Evolutionary conservation across 768 basidiomycete species (phyloP), one percentile per base, ranked within the genome.

Genomic region (Megacollybia marginata): DNA sequence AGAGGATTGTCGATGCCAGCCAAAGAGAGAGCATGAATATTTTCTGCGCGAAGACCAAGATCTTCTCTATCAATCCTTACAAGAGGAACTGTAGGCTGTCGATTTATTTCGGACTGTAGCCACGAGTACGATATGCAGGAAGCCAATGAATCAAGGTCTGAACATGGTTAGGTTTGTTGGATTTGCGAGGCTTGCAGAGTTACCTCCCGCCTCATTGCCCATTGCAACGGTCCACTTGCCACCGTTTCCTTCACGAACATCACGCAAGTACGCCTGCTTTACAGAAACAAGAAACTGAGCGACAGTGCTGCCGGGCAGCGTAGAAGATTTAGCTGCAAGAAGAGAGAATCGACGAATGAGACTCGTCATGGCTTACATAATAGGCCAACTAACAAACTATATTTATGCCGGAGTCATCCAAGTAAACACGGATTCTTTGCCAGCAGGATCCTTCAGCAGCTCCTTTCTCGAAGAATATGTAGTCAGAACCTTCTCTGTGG

Each of bases 191-290:
- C n/a, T n/a, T n/a, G n/a, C n/a, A n/a, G n/a, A 59, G 69, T 51
- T 62, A 94, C 95, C 95, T 59, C 94, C 94, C 12, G 95, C 92
- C 66, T 98, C 95, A 63, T 99, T 99, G 0, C 95, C 94, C 83
- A 93, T 89, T 0, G 83, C 86, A 5, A 96, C 73, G 0, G 80
- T 85, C 94, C 93, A 98, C 44, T 81, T 77, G 6, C 62, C 55
- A 0, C 70, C 75, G 36, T 73, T 72, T 1, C 69, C 70, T 1
- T 66, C 66, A 20, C 69, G 60, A 15, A 83, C 57, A 45, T 83
- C 86, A 15, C 58, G 60, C 18, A 93, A 64, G 59, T 88, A 96
- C 20, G 62, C 66, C 20, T 68, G 59, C 62, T 88, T 90, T 50
- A 79, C 66, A 19, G 60, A 59, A n/a, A 46, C 31, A 13, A 83